phyloP scores from a whole-genome alignment of 2,329 filamentous ascomycete genomes.

The Didymella keratinophila region DNA sequence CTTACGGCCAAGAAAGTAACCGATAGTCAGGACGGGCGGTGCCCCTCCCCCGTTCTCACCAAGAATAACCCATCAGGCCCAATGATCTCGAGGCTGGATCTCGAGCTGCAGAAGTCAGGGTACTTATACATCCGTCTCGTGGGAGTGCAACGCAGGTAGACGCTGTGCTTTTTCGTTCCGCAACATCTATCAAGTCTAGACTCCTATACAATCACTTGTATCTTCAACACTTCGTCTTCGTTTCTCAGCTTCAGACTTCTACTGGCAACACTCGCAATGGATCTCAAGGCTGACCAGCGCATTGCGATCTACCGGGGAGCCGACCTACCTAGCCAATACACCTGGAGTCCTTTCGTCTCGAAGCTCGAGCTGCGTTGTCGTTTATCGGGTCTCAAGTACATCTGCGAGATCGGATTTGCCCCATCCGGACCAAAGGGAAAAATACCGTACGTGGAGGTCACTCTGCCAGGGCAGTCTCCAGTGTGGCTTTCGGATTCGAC shows the following conservation, averaged over 20 bases:
- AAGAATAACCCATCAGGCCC: constrained; percentile 6
- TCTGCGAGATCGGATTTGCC: constrained; percentile 55
- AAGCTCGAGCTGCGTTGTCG: constrained; percentile 70
- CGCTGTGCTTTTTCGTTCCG: not conserved
- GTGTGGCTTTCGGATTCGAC: constrained; percentile 60
- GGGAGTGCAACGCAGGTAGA: not conserved
- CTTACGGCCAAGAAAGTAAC: constrained; percentile 9
- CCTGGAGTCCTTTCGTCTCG: constrained; percentile 69
- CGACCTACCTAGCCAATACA: constrained; percentile 52
- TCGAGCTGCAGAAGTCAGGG: not conserved
- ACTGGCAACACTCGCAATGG: not conserved
- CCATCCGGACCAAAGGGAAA: constrained; percentile 63
- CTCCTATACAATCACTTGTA: not conserved
- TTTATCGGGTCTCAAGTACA: constrained; percentile 60
- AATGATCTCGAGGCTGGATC: not conserved
- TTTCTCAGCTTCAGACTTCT: not conserved
- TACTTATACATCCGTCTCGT: constrained; percentile 6
- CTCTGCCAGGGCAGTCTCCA: constrained; percentile 21
- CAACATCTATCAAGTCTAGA: not conserved
- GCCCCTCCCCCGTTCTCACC: constrained; percentile 8
- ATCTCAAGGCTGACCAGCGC: constrained; percentile 7
- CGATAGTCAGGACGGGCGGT: constrained; percentile 3
- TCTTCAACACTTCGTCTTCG: not conserved
- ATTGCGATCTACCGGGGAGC: constrained; percentile 62
- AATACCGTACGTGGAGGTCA: constrained; percentile 63